Evolutionary conservation across 768 basidiomycete genomes (phyloP), one percentile per base, ranked within the genome.

Genomic region (Tylopilus sp.): DNA sequence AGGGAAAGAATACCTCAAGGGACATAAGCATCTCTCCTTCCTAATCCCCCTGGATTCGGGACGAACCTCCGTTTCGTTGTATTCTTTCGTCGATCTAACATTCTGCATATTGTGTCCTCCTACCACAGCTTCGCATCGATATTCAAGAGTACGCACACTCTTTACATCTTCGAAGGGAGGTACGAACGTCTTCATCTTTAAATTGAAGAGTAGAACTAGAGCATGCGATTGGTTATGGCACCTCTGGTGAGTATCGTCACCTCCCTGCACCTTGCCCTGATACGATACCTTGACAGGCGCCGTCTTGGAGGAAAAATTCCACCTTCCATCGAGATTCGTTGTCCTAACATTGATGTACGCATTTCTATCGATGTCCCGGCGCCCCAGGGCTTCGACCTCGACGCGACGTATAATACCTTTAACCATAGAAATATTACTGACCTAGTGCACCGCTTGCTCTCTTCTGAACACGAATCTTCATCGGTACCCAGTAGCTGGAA

Each of bases 221-320:
- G 86, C 89, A 2, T 77, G 82, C 34, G 93, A 97, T 67, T 98
- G 95, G 95, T 76, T 84, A 41, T 97, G 93, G 94, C 78, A 82
- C 48, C 72, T 97, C 42, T 93, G 91, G 93, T 86, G 59, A 50
- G 71, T 50, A 48, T 28, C 33, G 7, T n/a, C 37, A 19, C 3
- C 22, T 16, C 37, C 28, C 29, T 16, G 10, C 17, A 13, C 19
- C n/a, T 30, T 37, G 10, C 22, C 8, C 33, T 55, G 60, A 56
- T n/a, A n/a, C 34, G 31, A 26, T 30, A 21, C 8, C 38, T 37
- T 22, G 29, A 10, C 53, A 92, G 91, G 87, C 79, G 78, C 45
- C 77, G 81, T 47, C 75, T 92, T 28, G 92, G 87, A 3, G 89
- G 90, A 3, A 65, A 78, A 52, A 70, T 97, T 10, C 92, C 95